Evolutionary conservation across 805 yeast species (phyloP), one percentile per base, ranked within the genome.

Genomic region (Saturnispora galanensis): DNA sequence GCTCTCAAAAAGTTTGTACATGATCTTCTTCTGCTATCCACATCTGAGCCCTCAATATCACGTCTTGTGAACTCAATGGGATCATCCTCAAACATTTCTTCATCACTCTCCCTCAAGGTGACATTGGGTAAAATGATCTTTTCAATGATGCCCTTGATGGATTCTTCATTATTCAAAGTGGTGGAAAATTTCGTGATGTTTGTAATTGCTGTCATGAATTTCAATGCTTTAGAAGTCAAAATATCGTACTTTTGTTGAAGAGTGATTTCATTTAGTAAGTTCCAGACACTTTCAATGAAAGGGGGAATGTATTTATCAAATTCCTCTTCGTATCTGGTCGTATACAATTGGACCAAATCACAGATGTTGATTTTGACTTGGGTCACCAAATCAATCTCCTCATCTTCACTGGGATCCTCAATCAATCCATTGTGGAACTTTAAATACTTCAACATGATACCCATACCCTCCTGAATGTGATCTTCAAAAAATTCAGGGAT

Each of bases 401-500:
- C 77, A 47, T 84, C 88, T 35, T 79, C 81, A 41, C 72, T 74
- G 10, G 73, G 73, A 41, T 77, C 77, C 15, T 70, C 77, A 5
- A 84, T 62, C 41, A 79, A 50, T 0, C 73, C 67, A 47, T 79
- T 79, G 12, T 68, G 58, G 57, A 79, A 86, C 35, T 71, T 65
- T 47, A 93, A 69, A 60, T 89, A 90, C 63, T 84, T 84, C 60
- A 87, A 94, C 53, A 89, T 69, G 28, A 89, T 74, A 5, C 70
- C 70, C 93, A 94, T 85, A 44, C 94, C 88, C 13, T 65, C 67
- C 35, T 71, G 67, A 62, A 93, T 66, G 60, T 93, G 76, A 64
- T 93, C 97, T 65, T 94, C 99, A 60, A 93, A 93, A 59, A 90
- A 93, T 64, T 89, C 98, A 1, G 99, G 98, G 44, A 93, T 82